Base-by-base conservation (phyloP, 2,329 filamentous ascomycete species). In the Cercospora zeae-maydis region DNA sequence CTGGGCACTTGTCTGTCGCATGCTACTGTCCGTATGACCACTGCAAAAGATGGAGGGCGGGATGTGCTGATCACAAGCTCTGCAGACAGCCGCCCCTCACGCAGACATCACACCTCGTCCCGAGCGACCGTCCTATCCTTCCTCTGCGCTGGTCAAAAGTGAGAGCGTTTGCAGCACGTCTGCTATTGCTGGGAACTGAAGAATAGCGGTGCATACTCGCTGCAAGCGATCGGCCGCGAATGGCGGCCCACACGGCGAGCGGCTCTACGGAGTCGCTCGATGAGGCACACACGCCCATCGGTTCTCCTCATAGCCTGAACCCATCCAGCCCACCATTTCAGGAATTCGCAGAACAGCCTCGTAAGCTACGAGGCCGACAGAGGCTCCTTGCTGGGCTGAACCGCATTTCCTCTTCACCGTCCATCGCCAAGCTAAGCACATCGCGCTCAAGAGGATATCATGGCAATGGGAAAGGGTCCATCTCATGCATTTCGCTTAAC, bases 401-500 rank as follows among this genome's bases (percentile, higher is more conserved):
- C 66, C 88, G 91, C 62, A 93, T 96, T 72, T 88, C 90, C 10
- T 96, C 92, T 0, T 91, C 88, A 6, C 88, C 90, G 0, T 90
- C 89, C 14, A 78, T 96, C 56, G 81, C 84, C 42, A 84, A 84
- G 62, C 76, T 87, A 59, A 83, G 86, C 61, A 85, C 89, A 63
- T 80, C 86, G 27, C 83, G 87, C 61, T 88, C 91, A 6, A 83
- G 85, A 62, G 88, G 59, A 71, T 89, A 88, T 71, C 86, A 88
- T 9, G 88, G 78, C 59, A 78, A 81, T 65, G 80, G 80, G 16
- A 92, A 81, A 79, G 86, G 81, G 3, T 87, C 86, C 10, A 82
- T 88, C 69, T 88, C 86, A 27, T 88, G 86, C 74, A 83, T 88
- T 34, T 87, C 86, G 30, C 78, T 88, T 62, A 81, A 81, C 39